Percentiles rank a stretch among this genome's conserved stretches.
Conservation (phyloP, 441 rosid species). For the Populus hybrid region DNA sequence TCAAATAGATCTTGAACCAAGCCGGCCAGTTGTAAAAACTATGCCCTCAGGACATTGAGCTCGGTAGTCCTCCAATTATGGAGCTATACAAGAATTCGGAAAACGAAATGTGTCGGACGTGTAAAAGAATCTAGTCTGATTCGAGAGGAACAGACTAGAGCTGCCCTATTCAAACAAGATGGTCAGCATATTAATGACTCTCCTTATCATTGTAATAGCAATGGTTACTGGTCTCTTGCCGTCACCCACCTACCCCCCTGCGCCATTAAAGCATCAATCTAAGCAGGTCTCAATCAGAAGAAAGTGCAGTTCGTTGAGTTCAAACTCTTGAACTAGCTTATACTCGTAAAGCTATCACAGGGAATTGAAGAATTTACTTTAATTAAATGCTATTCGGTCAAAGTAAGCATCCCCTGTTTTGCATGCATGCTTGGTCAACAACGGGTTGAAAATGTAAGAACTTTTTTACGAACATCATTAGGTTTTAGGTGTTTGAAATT, state of each 20-base stretch:
- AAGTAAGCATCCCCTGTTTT: not conserved
- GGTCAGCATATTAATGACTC: not conserved
- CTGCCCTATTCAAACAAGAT: not conserved
- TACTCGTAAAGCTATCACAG: not conserved
- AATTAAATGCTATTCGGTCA: not conserved
- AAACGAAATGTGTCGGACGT: not conserved
- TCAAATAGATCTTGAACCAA: no score
- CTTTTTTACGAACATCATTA: not conserved
- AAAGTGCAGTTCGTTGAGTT: not conserved
- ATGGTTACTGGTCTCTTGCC: not conserved
- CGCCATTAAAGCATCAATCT: not conserved
- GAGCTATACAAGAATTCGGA: not conserved
- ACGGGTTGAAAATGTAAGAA: not conserved
- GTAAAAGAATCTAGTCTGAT: not conserved
- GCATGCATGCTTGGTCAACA: not conserved
- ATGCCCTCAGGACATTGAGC: no score
- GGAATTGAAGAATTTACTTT: not conserved
- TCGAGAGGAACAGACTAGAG: not conserved
- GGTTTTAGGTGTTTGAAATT: not conserved
- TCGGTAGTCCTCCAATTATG: no score
- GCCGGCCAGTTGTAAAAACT: no score
- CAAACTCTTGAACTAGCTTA: not conserved
- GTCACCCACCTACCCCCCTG: not conserved
- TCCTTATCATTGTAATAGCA: not conserved
- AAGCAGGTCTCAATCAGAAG: not conserved